Base-by-base conservation (phyloP, 352 stramenopile genomes). In the Pythium oligandrum region DNA sequence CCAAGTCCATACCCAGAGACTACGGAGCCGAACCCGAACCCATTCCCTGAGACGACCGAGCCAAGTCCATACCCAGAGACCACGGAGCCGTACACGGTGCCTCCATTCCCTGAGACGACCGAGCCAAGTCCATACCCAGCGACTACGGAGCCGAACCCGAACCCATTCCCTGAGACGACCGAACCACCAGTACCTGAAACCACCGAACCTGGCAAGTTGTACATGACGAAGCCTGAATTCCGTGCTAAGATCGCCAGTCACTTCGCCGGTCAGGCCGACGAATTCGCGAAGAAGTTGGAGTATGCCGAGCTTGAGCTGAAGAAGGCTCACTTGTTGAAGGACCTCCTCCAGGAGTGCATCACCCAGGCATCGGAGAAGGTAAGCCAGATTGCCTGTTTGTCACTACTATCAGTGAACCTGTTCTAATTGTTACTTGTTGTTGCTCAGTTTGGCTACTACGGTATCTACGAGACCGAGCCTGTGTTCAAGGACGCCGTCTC, bases 171-270 rank as follows among this genome's bases (percentile, higher is more conserved):
- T 10, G 34, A 10, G 39, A 44, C 10, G 39, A 44, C 10, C 37
- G 7, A 26, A 26, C 17, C 17, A 26, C 17, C 36, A 11, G 52
- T 51, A 4, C 12, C 33, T 3, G 36, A 44, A 3, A 48, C 47
- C 8, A 45, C 48, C 9, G 42, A 10, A 4, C 30, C 45, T n/a
- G 30, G 38, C 5, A 6, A 1, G n/a, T 36, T 32, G 0, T 56
- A 43, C 33, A 63, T 70, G 53, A 61, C 53, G 10, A 70, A 66
- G 45, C 44, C 53, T 0, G 33, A 62, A 30, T 70, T 70, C 51
- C 51, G 57, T n/a, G 43, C 10, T 7, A 66, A 70, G 47, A 66
- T 63, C 26, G 36, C 45, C 4, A 26, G 31, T 1, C 56, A 70
- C 38, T 66, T 70, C 32, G 3, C 45, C 4, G 5, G 5, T 3